A percentile compares a stretch with the other conserved stretches of the same genome.
Conservation (phyloP, 331 rosid genomes). For the Dryas integrifolia region DNA sequence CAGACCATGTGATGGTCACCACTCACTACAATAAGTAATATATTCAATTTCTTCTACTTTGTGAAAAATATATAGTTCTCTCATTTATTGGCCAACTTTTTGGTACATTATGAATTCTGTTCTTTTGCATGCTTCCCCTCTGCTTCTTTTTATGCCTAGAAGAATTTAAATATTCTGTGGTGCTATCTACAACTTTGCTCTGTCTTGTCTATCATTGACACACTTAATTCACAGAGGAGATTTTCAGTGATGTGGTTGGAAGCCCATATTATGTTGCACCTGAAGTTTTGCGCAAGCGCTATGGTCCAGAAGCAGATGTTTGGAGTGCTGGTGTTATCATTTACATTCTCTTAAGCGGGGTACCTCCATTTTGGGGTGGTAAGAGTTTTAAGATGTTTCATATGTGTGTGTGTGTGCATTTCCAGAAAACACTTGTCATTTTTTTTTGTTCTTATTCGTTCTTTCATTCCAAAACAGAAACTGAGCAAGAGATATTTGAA, state of each 20-base stretch:
- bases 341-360: conserved; percentile 86
- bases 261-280: conserved; percentile 96
- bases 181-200: background rate
- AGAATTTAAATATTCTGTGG: background rate
- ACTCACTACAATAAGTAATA: too few species aligned
- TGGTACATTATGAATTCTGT: background rate
- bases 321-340: conserved; percentile 95
- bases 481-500: conserved; percentile 66
- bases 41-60: background rate
- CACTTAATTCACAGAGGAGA: conserved; percentile 53
- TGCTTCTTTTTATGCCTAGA: background rate
- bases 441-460: conserved; percentile 7
- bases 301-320: conserved; percentile 88
- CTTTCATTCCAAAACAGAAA: conserved; percentile 36
- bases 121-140: background rate
- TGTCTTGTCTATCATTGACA: conserved; percentile 27
- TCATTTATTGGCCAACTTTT: background rate
- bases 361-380: conserved; percentile 99
- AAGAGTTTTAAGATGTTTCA: conserved; percentile 27
- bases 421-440: background rate
- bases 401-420: background rate
- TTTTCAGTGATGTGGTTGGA: conserved; percentile 78
- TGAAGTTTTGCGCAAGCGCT: conserved; percentile 61
- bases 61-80: background rate
- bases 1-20: background rate